phyloP scores from a whole-genome alignment of 2,329 filamentous ascomycete species.

The Aureobasidium sp. region DNA sequence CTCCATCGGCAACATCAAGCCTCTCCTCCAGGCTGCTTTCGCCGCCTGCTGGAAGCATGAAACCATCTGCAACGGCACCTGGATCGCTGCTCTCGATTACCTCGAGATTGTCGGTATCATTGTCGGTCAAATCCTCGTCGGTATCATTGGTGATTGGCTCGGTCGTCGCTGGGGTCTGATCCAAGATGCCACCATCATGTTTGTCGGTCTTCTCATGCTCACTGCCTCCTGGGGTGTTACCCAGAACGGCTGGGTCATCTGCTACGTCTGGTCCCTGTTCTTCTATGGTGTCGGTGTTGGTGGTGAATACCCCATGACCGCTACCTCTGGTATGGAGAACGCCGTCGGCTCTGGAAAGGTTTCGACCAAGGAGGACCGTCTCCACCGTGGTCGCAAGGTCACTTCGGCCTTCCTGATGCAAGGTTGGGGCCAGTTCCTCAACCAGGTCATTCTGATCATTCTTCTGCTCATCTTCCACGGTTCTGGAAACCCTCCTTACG shows the following conservation, averaged over 20 bases:
- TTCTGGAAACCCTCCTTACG: slow-evolving; percentile 69
- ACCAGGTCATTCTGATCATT: slow-evolving; percentile 84
- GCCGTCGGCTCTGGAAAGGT: slow-evolving; percentile 77
- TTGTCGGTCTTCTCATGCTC: slow-evolving; percentile 83
- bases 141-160: slow-evolving; percentile 71
- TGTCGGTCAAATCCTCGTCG: slow-evolving; percentile 81
- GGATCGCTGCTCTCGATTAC: slow-evolving; percentile 80
- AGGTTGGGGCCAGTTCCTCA: slow-evolving; percentile 93
- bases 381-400: slow-evolving; percentile 93
- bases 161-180: slow-evolving; percentile 93
- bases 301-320: slow-evolving; percentile 94
- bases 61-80: slow-evolving; percentile 65
- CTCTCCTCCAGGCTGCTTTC: slow-evolving; percentile 72
- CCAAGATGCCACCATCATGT: slow-evolving; percentile 92
- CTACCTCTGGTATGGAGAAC: slow-evolving; percentile 90
- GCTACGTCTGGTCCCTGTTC: slow-evolving; percentile 91
- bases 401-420: slow-evolving; percentile 97
- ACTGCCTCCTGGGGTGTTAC: slow-evolving; percentile 83
- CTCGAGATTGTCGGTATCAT: slow-evolving; percentile 94
- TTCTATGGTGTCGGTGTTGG: slow-evolving; percentile 72
- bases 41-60: slow-evolving; percentile 63
- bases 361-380: slow-evolving; percentile 84
- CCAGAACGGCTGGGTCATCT: slow-evolving; percentile 90
- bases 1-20: slow-evolving; percentile 88
- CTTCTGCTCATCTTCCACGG: slow-evolving; percentile 85